These are phyloP conservation scores for Phaffia australis DNA, from an alignment of 768 basidiomycete genomes.

Conservation along the genomic window DNA sequence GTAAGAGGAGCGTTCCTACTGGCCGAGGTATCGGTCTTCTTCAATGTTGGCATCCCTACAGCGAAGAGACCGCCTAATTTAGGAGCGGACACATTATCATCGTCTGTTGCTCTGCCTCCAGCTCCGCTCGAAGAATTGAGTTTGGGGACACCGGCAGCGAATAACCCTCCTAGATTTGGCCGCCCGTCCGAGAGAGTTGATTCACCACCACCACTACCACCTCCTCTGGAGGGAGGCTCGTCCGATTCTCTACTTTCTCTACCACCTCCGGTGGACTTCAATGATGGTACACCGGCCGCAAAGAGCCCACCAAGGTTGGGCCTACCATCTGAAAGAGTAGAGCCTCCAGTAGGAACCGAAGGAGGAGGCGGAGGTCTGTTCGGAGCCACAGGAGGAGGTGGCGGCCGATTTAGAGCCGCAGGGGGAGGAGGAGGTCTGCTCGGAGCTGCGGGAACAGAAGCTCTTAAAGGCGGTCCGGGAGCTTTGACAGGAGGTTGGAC, in stretches of 20 bases:
- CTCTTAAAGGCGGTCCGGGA: neutral
- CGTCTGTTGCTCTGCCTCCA: constrained; percentile 28
- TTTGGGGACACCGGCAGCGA: constrained; percentile 85
- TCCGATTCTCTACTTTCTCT: neutral
- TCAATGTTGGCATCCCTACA: constrained; percentile 82
- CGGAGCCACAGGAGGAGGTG: neutral
- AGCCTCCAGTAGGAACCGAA: neutral
- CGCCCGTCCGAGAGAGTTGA: constrained; percentile 41
- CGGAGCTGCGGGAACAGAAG: neutral
- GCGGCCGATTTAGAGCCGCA: neutral
- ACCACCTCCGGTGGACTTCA: neutral
- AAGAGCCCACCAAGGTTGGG: constrained; percentile 24
- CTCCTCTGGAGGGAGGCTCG: constrained; percentile 30
- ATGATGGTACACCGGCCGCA: constrained; percentile 10
- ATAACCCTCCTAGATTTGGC: constrained; percentile 72
- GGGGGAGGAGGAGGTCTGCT: neutral
- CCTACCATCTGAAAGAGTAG: constrained; percentile 15
- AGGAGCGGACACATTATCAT: constrained; percentile 49
- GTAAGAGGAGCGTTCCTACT: neutral
- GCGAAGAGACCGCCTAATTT: constrained; percentile 79
- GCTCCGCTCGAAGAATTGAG: constrained; percentile 60
- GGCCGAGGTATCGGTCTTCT: constrained; percentile 52
- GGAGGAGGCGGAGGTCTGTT: constrained; percentile 3
- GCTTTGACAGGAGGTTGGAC: neutral
- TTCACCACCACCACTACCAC: constrained; percentile 37